phyloP scores from a whole-genome alignment of 352 stramenopile genomes.

The Phytophthora lateralis region DNA sequence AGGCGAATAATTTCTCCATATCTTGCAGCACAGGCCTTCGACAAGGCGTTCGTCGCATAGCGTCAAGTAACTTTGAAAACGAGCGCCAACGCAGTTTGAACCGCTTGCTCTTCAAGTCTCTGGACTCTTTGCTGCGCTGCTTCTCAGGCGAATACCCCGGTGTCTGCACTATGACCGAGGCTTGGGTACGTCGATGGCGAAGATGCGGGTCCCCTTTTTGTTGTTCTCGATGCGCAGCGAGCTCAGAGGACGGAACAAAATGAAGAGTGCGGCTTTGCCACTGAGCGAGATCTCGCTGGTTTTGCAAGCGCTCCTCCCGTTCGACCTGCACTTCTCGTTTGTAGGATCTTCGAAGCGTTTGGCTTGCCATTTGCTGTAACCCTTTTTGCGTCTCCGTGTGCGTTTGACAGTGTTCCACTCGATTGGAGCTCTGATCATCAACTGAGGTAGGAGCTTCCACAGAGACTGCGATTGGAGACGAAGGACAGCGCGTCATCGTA shows the following conservation, averaged over 20 bases:
- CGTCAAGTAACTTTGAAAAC: slow-evolving; percentile 49
- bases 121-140: slow-evolving; percentile 41
- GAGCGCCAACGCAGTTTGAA: slow-evolving; percentile 59
- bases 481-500: slow-evolving; percentile 50
- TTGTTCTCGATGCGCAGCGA: slow-evolving; percentile 17
- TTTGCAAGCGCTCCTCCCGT: slow-evolving; percentile 28
- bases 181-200: slow-evolving; percentile 34
- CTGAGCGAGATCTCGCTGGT: slow-evolving; percentile 41
- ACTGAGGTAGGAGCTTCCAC: slow-evolving; percentile 3
- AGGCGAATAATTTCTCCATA: slow-evolving; percentile 62
- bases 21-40: slow-evolving; percentile 65
- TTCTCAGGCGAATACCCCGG: slow-evolving; percentile 48
- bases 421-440: slow-evolving; percentile 27
- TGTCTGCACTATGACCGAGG: slow-evolving; percentile 56
- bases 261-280: slow-evolving; percentile 47
- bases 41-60: slow-evolving; percentile 63
- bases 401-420: slow-evolving; percentile 25
- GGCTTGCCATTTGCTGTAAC: slow-evolving; percentile 32
- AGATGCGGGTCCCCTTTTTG: slow-evolving; percentile 16
- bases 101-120: slow-evolving; percentile 36
- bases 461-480: slow-evolving; percentile 40
- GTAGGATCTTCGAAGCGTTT: slow-evolving; percentile 36
- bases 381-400: slow-evolving; percentile 27
- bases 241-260: slow-evolving; percentile 46
- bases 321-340: slow-evolving; percentile 42